These are phyloP conservation scores for Gremmenia infestans DNA, from an alignment of 2,329 filamentous ascomycete species.

Conservation along the genomic window DNA sequence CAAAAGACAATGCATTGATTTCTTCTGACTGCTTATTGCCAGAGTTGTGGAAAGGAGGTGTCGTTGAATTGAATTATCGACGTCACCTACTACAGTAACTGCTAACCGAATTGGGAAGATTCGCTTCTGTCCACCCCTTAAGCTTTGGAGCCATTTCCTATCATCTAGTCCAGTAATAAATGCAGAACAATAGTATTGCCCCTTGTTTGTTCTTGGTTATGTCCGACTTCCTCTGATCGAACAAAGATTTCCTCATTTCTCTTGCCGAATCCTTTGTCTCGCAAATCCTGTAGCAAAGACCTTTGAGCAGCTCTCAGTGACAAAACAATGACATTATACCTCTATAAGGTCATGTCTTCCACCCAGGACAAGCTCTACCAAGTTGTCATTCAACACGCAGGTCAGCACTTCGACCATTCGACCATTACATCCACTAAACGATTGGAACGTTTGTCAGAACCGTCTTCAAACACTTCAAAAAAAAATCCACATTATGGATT, in stretches of 20 bases:
- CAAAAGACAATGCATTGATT: background rate
- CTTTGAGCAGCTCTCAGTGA: no score
- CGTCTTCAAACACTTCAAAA: background rate
- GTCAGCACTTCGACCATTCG: background rate
- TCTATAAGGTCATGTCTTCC: no score
- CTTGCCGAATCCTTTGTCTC: no score
- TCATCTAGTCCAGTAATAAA: background rate
- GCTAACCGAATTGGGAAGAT: background rate
- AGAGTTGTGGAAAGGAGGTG: background rate
- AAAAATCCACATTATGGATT: background rate
- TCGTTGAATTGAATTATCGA: background rate
- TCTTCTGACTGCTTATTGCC: background rate
- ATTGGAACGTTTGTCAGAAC: no score
- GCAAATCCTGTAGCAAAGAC: no score
- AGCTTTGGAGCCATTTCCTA: no score
- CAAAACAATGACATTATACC: no score
- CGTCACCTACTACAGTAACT: background rate
- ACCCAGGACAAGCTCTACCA: no score
- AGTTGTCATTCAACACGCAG: background rate
- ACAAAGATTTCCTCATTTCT: no score
- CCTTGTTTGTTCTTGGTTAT: background rate
- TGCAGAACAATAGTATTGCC: background rate
- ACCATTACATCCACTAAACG: background rate
- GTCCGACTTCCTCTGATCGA: no score
- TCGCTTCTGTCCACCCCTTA: background rate